Evolutionary conservation across 306 rosid genomes (phyloP).

Genomic region (Lagenaria siceraria): DNA sequence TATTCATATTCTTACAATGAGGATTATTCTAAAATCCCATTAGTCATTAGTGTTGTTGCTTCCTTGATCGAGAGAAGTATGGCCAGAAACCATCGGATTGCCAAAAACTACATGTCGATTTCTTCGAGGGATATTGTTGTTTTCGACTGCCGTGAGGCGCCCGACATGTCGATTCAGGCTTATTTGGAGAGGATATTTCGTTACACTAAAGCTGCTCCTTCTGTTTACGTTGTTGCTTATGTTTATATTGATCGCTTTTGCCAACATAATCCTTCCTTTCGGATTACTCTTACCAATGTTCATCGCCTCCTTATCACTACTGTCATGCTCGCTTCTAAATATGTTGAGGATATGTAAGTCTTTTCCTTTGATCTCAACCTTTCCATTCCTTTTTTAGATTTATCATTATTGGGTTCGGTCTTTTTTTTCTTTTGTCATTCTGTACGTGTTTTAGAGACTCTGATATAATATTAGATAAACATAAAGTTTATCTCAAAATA

Average conservation of each 20-base stretch:
- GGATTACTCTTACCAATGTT: conserved; percentile 57
- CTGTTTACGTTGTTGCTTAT: conserved; percentile 81
- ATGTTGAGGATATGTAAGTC: conserved; percentile 84
- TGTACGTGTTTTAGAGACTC: too few species aligned
- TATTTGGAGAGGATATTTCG: conserved; percentile 73
- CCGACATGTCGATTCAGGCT: conserved; percentile 63
- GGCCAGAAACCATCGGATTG: conserved; percentile 67
- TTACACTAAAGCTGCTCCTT: conserved; percentile 80
- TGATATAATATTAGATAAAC: too few species aligned
- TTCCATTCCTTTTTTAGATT: too few species aligned
- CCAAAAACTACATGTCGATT: conserved; percentile 22
- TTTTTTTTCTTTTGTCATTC: too few species aligned
- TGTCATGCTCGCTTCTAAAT: conserved; percentile 91
- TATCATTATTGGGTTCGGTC: too few species aligned
- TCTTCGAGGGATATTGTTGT: conserved; percentile 10
- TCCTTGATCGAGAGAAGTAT: conserved; percentile 72
- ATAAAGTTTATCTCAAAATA: too few species aligned
- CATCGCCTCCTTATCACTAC: conserved; percentile 82
- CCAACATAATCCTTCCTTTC: conserved; percentile 49
- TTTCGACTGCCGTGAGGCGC: conserved; percentile 62
- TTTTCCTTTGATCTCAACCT: not conserved
- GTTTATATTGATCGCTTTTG: conserved; percentile 86
- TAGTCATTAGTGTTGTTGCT: conserved; percentile 63
- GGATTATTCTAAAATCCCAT: conserved; percentile 51
- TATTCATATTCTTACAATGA: conserved; percentile 60